phyloP scores from a whole-genome alignment of 2,329 filamentous ascomycete species.

The Camillea tinctor region DNA sequence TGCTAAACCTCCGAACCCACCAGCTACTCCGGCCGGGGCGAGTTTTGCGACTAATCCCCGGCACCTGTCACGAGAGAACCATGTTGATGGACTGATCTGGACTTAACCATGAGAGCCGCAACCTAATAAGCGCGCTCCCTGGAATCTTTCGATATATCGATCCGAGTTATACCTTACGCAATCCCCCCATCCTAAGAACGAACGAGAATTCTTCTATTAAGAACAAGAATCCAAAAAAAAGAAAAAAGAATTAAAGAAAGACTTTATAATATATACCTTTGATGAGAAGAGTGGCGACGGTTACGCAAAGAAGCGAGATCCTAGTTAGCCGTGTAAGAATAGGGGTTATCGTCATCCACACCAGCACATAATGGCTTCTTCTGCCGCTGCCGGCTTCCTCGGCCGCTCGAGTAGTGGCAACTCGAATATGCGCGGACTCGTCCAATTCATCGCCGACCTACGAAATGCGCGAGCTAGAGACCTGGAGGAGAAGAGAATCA shows the following conservation, averaged over 20 bases:
- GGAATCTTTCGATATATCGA: slow-evolving; percentile 20
- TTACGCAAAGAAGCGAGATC: slow-evolving; percentile 22
- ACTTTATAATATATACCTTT: slow-evolving; percentile 10
- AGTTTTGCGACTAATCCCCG: slow-evolving; percentile 13
- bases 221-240: no score
- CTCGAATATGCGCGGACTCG: slow-evolving; percentile 76
- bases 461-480: slow-evolving; percentile 93
- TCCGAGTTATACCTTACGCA: slow-evolving; percentile 5
- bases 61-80: slow-evolving; percentile 17
- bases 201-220: neutral
- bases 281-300: slow-evolving; percentile 9
- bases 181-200: neutral
- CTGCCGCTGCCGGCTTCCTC: slow-evolving; percentile 57
- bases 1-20: neutral
- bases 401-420: slow-evolving; percentile 65
- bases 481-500: slow-evolving; percentile 97
- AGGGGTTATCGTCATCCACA: slow-evolving; percentile 16
- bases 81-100: slow-evolving; percentile 33
- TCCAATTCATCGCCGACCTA: slow-evolving; percentile 97
- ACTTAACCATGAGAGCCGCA: slow-evolving; percentile 34
- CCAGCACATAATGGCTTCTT: slow-evolving; percentile 50
- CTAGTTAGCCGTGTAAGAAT: slow-evolving; percentile 14
- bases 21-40: slow-evolving; percentile 1
- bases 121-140: slow-evolving; percentile 29
- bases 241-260: no score